Conservation (phyloP, 495 filamentous ascomycete species). For the Talaromyces stipitatus region DNA sequence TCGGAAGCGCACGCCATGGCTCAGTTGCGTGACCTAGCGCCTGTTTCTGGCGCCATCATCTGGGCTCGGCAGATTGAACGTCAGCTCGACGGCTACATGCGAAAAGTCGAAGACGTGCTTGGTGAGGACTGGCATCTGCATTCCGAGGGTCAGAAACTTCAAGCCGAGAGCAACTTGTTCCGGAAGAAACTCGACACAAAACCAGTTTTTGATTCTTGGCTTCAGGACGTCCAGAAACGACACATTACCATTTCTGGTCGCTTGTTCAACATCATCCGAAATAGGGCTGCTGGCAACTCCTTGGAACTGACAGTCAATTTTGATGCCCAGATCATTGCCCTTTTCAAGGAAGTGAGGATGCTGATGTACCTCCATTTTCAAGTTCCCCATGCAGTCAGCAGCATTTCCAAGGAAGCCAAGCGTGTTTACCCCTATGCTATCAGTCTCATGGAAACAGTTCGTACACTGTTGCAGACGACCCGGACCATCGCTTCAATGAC, state of each 20-base stretch:
- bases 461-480: slow-evolving; percentile 80
- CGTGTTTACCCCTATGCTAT: slow-evolving; percentile 96
- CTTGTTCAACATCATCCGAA: slow-evolving; percentile 81
- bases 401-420: slow-evolving; percentile 93
- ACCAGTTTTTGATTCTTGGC: slow-evolving; percentile 90
- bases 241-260: slow-evolving; percentile 86
- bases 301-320: slow-evolving; percentile 92
- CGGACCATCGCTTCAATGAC: slow-evolving; percentile 74
- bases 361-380: slow-evolving; percentile 87
- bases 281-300: slow-evolving; percentile 76
- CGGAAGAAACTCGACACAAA: slow-evolving; percentile 92
- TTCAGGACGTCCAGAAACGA: slow-evolving; percentile 76
- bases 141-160: slow-evolving; percentile 88
- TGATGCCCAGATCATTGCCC: slow-evolving; percentile 87
- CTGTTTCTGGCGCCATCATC: slow-evolving; percentile 91
- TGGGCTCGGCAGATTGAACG: slow-evolving; percentile 96
- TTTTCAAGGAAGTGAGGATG: slow-evolving; percentile 99
- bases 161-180: slow-evolving; percentile 81
- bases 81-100: slow-evolving; percentile 92
- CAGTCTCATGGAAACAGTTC: slow-evolving; percentile 94
- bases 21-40: slow-evolving; percentile 87
- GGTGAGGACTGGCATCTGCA: slow-evolving; percentile 91
- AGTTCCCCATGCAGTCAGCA: slow-evolving; percentile 89
- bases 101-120: slow-evolving; percentile 91
- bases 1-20: slow-evolving; percentile 98